Base-by-base conservation (phyloP, 164 flowering plant species). In the Berberis vulgaris region DNA sequence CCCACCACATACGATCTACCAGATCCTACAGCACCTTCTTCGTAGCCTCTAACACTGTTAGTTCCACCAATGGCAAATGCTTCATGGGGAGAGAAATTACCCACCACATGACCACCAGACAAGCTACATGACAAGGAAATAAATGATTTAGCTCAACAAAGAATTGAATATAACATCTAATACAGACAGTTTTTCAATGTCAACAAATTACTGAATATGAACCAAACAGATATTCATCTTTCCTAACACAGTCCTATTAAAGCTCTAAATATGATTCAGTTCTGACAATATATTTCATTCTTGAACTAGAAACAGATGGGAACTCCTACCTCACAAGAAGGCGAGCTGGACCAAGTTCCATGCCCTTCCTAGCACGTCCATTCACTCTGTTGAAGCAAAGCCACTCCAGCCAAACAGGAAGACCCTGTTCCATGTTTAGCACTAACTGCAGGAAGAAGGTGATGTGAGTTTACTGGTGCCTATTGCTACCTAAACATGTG, bases 11-110 rank as follows among this genome's bases (percentile, higher is more conserved):
- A 88, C n/a, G 99, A 91, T 52, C 97, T 86, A 59, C 96, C 97
- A 63, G 99, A 91, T 57, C 94, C 97, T 46, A 95, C 91, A 56
- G 88, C 94, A 68, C 99, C 99, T 84, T 95, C 97, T 78, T 95
- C 97, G 71, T 91, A 95, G 40, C 99, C 99, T 82, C 99, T 86
- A 46, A 95, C 92, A 71, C 97, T 95, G 79, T 95, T 89, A 60
- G 97, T 95, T 76, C 99, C 99, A 60, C 99, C 97, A 71, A 95
- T 91, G 40, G 89, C 84, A 80, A 95, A 95, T 67, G 97, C 96
- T 85, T 95, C 99, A 79, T 91, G 94, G 6, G 99, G 99, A 65
- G 96, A 78, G 77, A 91, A 91, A 74, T 86, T 89, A 38, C 97
- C 99, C 67, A 82, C 79, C 55, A 95, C 97, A 73, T 87, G 90